phyloP scores from a whole-genome alignment of 177 flowering plant species.

The Vitis hybrid region DNA sequence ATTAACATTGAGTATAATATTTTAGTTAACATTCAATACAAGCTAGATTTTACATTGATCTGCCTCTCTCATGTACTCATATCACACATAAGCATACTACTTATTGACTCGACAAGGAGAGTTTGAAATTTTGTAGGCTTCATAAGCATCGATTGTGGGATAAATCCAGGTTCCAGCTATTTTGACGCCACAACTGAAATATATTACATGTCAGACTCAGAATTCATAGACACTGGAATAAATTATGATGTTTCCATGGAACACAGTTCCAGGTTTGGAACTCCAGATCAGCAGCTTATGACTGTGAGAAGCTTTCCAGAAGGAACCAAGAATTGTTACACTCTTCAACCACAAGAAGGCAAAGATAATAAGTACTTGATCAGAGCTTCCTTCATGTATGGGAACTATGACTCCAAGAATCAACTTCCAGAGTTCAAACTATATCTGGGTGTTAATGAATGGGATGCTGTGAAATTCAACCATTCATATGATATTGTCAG shows the following conservation, averaged over 20 bases:
- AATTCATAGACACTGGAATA: no score
- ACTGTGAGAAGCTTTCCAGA: slow-evolving; percentile 24
- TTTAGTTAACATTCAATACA: no score
- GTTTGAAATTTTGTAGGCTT: no score
- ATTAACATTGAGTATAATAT: no score
- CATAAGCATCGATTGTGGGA: neutral
- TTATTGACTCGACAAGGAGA: no score
- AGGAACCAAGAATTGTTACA: slow-evolving; percentile 28
- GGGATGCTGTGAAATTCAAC: slow-evolving; percentile 17
- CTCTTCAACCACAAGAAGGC: slow-evolving; percentile 1
- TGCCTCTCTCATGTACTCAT: no score
- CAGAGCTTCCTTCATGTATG: slow-evolving; percentile 27
- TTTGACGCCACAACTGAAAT: no score
- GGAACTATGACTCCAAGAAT: slow-evolving; percentile 23
- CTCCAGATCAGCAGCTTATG: neutral
- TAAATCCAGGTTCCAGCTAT: no score
- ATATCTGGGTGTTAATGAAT: slow-evolving; percentile 22
- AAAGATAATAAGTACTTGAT: slow-evolving; percentile 17
- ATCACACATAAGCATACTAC: no score
- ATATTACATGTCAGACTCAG: no score
- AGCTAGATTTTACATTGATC: no score
- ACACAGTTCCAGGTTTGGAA: neutral
- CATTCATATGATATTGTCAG: neutral
- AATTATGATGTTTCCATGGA: no score
- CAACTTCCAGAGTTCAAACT: slow-evolving; percentile 24